Evolutionary conservation across 1,284 basidiomycete species (phyloP).

Genomic region (Gymnopus androsaceus): DNA sequence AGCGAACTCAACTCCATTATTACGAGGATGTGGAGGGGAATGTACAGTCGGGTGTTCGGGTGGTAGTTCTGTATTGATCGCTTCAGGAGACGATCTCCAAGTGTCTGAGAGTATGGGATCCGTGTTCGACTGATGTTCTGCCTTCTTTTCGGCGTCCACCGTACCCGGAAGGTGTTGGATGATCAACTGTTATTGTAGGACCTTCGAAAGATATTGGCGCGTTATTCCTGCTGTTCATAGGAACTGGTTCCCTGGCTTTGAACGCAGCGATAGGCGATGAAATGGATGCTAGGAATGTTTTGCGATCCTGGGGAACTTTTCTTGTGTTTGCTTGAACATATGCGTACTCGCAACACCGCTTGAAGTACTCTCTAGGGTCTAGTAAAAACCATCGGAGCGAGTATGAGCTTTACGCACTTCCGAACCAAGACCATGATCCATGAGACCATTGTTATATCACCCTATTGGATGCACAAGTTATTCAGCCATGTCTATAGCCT

Average conservation of each 20-base stretch:
- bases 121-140: not conserved
- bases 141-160: constrained; percentile 3
- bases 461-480: too few species aligned
- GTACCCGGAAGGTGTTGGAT: constrained; percentile 13
- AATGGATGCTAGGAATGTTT: constrained; percentile 33
- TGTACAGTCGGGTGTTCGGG: constrained; percentile 10
- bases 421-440: constrained; percentile 60
- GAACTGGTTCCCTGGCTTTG: constrained; percentile 14
- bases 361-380: constrained; percentile 47
- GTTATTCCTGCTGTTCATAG: constrained; percentile 3
- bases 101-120: constrained; percentile 29
- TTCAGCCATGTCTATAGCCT: too few species aligned
- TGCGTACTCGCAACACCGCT: constrained; percentile 42
- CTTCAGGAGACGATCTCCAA: constrained; percentile 43
- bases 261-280: constrained; percentile 33
- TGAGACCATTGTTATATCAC: constrained; percentile 45
- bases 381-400: not conserved
- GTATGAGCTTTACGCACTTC: constrained; percentile 34
- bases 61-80: constrained; percentile 29
- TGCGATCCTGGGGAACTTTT: constrained; percentile 17
- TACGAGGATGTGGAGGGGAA: not conserved
- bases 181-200: constrained; percentile 6
- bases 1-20: constrained; percentile 14
- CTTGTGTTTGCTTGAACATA: constrained; percentile 26
- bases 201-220: not conserved